A percentile compares a stretch with the other conserved stretches of the same genome.
phyloP scores from a whole-genome alignment of 176 grass and related monocot genomes.

The Paspalum vaginatum region DNA sequence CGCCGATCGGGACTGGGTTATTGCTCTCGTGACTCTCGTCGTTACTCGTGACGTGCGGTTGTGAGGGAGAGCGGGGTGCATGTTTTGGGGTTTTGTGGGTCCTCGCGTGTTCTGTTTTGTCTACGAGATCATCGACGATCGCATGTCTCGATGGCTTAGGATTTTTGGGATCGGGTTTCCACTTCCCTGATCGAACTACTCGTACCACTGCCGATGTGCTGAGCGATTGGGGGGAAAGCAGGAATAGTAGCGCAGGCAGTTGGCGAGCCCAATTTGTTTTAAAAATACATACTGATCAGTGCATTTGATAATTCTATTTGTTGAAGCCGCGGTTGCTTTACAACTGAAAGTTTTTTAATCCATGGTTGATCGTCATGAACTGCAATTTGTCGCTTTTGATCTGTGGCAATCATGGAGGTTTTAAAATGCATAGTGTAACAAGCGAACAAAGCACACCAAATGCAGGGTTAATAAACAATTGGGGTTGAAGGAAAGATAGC shows the following conservation, averaged over 20 bases:
- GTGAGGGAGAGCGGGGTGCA: background rate
- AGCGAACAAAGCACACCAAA: conserved; percentile 41
- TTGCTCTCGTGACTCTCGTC: conserved; percentile 3
- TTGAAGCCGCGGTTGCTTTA: conserved; percentile 9
- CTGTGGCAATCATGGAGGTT: conserved; percentile 35
- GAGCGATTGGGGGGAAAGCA: conserved; percentile 18
- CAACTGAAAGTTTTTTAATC: conserved; percentile 27
- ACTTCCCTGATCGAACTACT: background rate
- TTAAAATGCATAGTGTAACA: background rate
- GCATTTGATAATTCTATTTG: background rate
- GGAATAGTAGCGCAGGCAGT: conserved; percentile 2
- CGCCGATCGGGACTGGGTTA: conserved; percentile 5
- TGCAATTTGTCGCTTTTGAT: conserved; percentile 40
- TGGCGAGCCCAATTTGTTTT: conserved; percentile 14
- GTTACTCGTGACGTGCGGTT: conserved; percentile 7
- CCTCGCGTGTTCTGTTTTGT: conserved; percentile 3
- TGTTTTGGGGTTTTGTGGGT: background rate
- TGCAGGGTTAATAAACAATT: conserved; percentile 48
- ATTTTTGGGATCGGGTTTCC: background rate
- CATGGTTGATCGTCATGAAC: conserved; percentile 16
- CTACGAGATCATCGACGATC: background rate
- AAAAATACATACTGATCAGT: background rate
- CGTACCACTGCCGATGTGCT: background rate
- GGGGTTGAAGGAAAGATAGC: conserved; percentile 1
- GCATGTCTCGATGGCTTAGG: background rate